Base-by-base conservation (phyloP, 345 rosid genomes). In the Cardamine resedifolia region DNA sequence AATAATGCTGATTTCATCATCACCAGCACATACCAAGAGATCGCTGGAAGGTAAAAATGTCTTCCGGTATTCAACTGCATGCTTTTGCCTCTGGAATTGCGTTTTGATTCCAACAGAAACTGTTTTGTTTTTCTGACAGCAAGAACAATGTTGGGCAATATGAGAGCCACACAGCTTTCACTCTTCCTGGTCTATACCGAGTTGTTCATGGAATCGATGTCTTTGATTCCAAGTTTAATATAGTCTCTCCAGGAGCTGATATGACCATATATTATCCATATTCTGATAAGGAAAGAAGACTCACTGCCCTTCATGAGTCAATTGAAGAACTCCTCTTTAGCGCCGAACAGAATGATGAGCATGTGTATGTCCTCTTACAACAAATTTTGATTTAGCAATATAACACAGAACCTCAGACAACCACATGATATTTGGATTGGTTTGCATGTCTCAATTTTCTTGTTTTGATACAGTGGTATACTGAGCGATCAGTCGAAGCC, bases 231-330 rank as follows among this genome's bases (percentile, higher is more conserved):
- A 85, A 85, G 75, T 85, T 87, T 64, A 87, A 84, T 19, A 85
- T 85, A 15, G 92, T 84, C 43, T 85, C 90, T 36, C 92, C 88
- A 34, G 90, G 87, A 21, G 90, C 88, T 36, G 88, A 88, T 63
- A 83, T 83, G 88, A 66, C 81, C 64, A 81, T 88, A 68, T 85
- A 85, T 33, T 85, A 84, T 69, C 85, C 92, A 7, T 85, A 82
- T 70, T 78, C 80, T 60, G 83, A 85, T 33, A 63, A 75, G 74
- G 80, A 81, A 71, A 80, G 63, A 51, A 82, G 88, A 68, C 87
- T 85, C 59, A 73, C 82, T 36, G 81, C 84, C 51, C 76, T 83
- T 20, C 92, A 82, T 27, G 81, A 77, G 41, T 74, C 81, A 43
- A 84, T 87, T 66, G 84, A 85, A 61, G 83, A 80, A 21, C 81